phyloP scores from a whole-genome alignment of 495 filamentous ascomycete species.

The Podospora bellae-mahoneyi region DNA sequence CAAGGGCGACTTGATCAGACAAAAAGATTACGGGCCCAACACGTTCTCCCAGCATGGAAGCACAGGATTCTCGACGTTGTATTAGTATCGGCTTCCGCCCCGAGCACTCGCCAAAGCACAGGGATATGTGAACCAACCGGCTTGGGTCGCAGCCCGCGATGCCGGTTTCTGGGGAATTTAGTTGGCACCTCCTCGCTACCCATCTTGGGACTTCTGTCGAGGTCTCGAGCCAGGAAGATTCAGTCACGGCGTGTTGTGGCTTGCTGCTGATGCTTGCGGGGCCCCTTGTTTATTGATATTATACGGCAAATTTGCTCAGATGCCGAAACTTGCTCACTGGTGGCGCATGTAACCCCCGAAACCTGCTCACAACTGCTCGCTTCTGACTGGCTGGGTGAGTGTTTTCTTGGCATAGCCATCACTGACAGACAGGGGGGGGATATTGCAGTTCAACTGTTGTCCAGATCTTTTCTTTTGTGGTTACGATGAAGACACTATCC shows the following conservation, averaged over 20 bases:
- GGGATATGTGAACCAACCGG: constrained; percentile 7
- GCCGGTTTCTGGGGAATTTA: constrained; percentile 4
- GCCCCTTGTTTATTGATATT: neutral
- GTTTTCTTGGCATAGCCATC: neutral
- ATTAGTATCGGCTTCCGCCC: constrained; percentile 12
- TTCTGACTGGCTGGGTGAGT: neutral
- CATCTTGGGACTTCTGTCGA: neutral
- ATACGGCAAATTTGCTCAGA: constrained; percentile 8
- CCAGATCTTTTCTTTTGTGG: neutral
- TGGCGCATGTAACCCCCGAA: constrained; percentile 4
- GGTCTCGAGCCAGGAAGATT: neutral
- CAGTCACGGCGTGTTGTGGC: constrained; percentile 2
- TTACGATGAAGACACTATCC: neutral
- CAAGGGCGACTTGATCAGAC: neutral
- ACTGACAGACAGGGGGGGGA: neutral
- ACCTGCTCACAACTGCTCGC: constrained; percentile 4
- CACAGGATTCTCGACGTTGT: constrained; percentile 10
- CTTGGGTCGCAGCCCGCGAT: constrained; percentile 13
- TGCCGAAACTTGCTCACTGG: constrained; percentile 13
- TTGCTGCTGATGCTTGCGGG: neutral
- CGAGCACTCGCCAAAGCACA: constrained; percentile 4
- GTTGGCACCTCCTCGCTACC: neutral
- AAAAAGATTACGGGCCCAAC: constrained; percentile 1
- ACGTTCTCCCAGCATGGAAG: neutral
- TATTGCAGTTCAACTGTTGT: neutral